These are phyloP conservation scores for Syzygium aromaticum DNA, from an alignment of 345 rosid species.

Conservation along the genomic window DNA sequence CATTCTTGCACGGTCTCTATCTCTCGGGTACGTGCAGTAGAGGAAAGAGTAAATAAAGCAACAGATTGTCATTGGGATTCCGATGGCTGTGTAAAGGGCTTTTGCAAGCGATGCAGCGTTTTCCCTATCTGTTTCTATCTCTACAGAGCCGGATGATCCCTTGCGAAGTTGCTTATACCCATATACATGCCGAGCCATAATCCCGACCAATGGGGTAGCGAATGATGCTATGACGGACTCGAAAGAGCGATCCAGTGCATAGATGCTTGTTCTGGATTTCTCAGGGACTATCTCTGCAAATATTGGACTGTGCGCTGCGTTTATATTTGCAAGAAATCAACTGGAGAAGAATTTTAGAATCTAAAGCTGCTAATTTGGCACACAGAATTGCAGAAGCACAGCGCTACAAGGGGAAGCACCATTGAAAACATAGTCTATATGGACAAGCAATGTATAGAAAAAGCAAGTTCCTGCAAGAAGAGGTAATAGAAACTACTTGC, in stretches of 20 bases:
- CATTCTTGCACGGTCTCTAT: conserved; percentile 73
- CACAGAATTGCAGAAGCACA: background rate
- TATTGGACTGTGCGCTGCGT: conserved; percentile 48
- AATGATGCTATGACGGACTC: conserved; percentile 77
- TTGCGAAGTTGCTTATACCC: conserved; percentile 61
- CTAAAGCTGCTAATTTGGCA: background rate
- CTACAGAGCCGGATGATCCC: conserved; percentile 28
- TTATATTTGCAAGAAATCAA: background rate
- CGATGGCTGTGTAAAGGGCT: conserved; percentile 72
- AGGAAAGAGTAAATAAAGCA: conserved; percentile 73
- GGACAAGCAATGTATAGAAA: background rate
- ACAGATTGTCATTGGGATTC: conserved; percentile 66
- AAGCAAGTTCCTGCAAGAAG: background rate
- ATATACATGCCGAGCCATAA: conserved; percentile 62
- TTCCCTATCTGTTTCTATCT: conserved; percentile 56
- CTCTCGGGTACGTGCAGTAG: conserved; percentile 69
- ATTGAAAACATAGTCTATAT: background rate
- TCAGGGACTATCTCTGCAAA: conserved; percentile 94
- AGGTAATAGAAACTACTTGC: background rate
- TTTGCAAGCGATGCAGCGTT: conserved; percentile 75
- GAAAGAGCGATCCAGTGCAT: conserved; percentile 70
- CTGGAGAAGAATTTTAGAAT: background rate
- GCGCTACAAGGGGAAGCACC: background rate
- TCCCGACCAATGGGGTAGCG: conserved; percentile 78
- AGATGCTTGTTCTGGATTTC: conserved; percentile 71